A percentile compares a stretch with the other conserved stretches of the same genome.
These are phyloP conservation scores for Styphnolobium japonicum DNA, from an alignment of 306 rosid species.

Conservation along the genomic window DNA sequence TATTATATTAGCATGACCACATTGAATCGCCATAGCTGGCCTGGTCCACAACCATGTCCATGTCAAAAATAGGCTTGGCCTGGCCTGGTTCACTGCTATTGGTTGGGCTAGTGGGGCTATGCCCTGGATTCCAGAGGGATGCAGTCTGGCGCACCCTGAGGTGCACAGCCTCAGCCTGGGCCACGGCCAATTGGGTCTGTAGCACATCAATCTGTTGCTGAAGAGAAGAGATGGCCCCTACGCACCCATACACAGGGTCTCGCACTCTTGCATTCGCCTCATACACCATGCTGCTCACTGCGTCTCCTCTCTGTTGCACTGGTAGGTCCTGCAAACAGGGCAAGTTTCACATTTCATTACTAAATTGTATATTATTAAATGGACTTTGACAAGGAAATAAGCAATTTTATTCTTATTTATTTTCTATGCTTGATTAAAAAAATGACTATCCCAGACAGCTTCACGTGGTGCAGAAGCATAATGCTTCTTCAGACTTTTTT, in stretches of 20 bases:
- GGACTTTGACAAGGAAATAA: constrained; percentile 22
- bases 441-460: constrained; percentile 28
- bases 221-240: constrained; percentile 76
- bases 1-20: constrained; percentile 42
- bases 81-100: too few relatives aligned
- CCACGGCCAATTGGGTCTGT: constrained; percentile 72
- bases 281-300: constrained; percentile 90
- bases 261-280: constrained; percentile 88
- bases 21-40: constrained; percentile 55
- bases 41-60: constrained; percentile 49
- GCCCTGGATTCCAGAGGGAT: constrained; percentile 30
- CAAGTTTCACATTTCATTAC: too few relatives aligned
- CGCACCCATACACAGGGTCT: constrained; percentile 90
- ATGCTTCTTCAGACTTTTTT: not conserved
- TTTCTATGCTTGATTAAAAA: not conserved
- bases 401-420: not conserved
- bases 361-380: not conserved
- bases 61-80: constrained; percentile 24
- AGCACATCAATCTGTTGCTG: constrained; percentile 70
- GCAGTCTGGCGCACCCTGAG: constrained; percentile 58
- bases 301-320: constrained; percentile 70
- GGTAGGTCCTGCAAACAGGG: constrained; percentile 55
- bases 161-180: constrained; percentile 91
- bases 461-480: constrained; percentile 45
- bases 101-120: constrained; percentile 52